Base-by-base conservation (phyloP, 148 eudicot species). In the Pharnaceum exiguum region DNA sequence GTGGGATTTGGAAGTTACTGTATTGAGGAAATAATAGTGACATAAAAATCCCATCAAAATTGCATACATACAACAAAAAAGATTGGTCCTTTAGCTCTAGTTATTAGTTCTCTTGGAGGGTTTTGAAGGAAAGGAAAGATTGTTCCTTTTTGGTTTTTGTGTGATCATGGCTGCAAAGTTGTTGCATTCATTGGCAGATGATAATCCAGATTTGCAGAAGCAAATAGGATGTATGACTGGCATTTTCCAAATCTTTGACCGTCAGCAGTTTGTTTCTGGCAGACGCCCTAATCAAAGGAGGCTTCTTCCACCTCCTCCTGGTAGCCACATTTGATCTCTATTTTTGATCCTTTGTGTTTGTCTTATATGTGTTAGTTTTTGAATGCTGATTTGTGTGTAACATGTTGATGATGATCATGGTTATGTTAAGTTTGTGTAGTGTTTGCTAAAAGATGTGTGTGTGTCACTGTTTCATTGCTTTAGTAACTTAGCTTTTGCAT, bases 221-320 rank as follows among this genome's bases (percentile, higher is more conserved):
- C 95, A 90, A 68, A 86, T 84, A 44, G 97, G 97, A 59, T 86
- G 89, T 57, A 86, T 86, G 95, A 82, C 76, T 57, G 97, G 98
- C 8, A 77, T 84, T 45, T 77, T 80, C 63, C 90, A 85, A 55
- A 58, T 82, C 63, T 84, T 91, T 55, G 95, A 87, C 57, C 85
- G 87, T 7, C 93, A 78, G 1, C 83, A 82, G 12, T 53, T 87
- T 21, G 15, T 63, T 21, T 49, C 74, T 6, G 80, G 85, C 25
- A 73, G 89, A 72, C 83, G 78, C 21, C 71, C 78, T 21, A 72
- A 60, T 44, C 85, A 83, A 9, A 79, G 72, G 72, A 74, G 80
- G 70, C 76, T 69, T 35, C 86, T 81, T 68, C 77, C 71, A 33
- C 74, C 77, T 13, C 69, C 74, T 45, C 57, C 80, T 56, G 89